A percentile compares a stretch with the other conserved stretches of the same genome.
Evolutionary conservation across 2,329 filamentous ascomycete species (phyloP).

Genomic region (Hypoxylon sp.): DNA sequence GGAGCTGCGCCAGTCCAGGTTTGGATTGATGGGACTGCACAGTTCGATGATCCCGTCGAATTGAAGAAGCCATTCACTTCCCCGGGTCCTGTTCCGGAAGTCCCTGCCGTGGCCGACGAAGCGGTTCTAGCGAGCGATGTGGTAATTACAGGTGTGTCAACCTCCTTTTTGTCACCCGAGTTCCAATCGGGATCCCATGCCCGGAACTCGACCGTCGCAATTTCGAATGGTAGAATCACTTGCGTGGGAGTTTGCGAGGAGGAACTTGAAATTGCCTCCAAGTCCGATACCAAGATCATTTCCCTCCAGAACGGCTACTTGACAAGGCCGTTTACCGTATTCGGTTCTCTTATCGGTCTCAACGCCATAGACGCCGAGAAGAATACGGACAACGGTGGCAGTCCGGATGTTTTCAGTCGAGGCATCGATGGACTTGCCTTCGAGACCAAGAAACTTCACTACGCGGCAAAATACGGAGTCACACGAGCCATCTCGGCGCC

Average conservation of each 20-base stretch:
- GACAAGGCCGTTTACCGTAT: slow-evolving; percentile 72
- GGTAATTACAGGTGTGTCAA: slow-evolving; percentile 71
- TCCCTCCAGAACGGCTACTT: slow-evolving; percentile 72
- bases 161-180: slow-evolving; percentile 64
- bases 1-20: slow-evolving; percentile 73
- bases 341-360: slow-evolving; percentile 73
- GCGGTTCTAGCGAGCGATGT: slow-evolving; percentile 58
- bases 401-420: slow-evolving; percentile 66
- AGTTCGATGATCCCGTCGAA: slow-evolving; percentile 69
- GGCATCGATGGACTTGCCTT: slow-evolving; percentile 71
- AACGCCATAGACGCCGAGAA: slow-evolving; percentile 74
- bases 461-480: slow-evolving; percentile 69
- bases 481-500: slow-evolving; percentile 73
- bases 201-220: slow-evolving; percentile 63
- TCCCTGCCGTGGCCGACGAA: slow-evolving; percentile 61
- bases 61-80: slow-evolving; percentile 65
- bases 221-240: slow-evolving; percentile 67
- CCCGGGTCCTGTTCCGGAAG: slow-evolving; percentile 58
- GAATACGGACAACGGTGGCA: slow-evolving; percentile 67
- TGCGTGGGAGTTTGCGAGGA: slow-evolving; percentile 69
- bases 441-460: slow-evolving; percentile 69
- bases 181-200: slow-evolving; percentile 35
- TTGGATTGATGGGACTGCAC: slow-evolving; percentile 74
- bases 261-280: slow-evolving; percentile 59
- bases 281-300: slow-evolving; percentile 58